phyloP scores from a whole-genome alignment of 371 early-diverging fungal species.

The Blakeslea trispora region DNA sequence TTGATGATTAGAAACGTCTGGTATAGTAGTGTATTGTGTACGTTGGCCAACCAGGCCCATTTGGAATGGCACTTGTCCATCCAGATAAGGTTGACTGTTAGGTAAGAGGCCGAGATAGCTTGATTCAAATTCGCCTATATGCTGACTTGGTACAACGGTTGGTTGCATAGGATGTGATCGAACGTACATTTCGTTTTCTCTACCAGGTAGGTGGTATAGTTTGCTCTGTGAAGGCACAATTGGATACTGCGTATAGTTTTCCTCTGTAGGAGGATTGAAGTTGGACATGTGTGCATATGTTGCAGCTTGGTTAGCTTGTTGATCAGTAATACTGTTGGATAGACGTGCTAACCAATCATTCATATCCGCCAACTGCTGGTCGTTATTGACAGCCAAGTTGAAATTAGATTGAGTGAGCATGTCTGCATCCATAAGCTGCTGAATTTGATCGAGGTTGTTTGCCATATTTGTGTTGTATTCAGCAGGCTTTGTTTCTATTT shows the following conservation, averaged over 20 bases:
- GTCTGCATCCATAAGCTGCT: constrained; percentile 23
- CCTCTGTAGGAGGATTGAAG: constrained; percentile 6
- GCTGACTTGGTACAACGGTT: constrained; percentile 19
- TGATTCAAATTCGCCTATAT: constrained; percentile 1
- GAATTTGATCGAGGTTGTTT: constrained; percentile 21
- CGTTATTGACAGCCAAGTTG: constrained; percentile 22
- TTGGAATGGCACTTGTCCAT: not conserved
- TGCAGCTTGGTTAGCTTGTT: not conserved
- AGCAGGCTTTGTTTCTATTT: constrained; percentile 9
- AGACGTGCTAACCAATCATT: constrained; percentile 28
- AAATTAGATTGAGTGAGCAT: constrained; percentile 20
- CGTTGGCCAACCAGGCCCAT: constrained; percentile 30
- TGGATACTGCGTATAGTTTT: constrained; percentile 8
- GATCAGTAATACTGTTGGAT: constrained; percentile 20
- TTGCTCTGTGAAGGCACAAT: constrained; percentile 18
- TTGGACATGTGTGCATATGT: constrained; percentile 13
- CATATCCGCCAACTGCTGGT: constrained; percentile 25
- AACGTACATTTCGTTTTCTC: constrained; percentile 29
- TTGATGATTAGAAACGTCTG: constrained; percentile 23
- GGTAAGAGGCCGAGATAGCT: not conserved
- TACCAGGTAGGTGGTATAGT: constrained; percentile 12
- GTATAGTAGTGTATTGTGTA: constrained; percentile 37
- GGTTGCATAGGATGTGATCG: constrained; percentile 24
- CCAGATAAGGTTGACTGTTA: not conserved
- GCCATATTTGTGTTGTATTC: constrained; percentile 23